Percentiles rank a stretch among this genome's conserved stretches.
phyloP scores from a whole-genome alignment of 768 basidiomycete genomes.

The Lyophyllum shimeji region DNA sequence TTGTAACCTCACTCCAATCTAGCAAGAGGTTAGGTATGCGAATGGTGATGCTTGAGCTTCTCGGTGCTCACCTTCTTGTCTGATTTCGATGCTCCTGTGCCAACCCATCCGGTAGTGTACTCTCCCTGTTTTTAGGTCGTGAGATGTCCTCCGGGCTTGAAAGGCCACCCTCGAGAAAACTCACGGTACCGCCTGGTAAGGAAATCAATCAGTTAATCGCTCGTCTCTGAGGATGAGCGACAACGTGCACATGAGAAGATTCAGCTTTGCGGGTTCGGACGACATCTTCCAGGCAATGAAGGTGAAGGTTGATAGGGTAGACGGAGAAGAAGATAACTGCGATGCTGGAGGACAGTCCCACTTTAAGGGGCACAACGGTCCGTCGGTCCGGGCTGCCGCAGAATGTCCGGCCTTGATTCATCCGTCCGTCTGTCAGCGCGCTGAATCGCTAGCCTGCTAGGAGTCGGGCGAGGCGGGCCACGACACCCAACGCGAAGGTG shows the following conservation, averaged over 20 bases:
- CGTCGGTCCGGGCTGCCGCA: conserved; percentile 11
- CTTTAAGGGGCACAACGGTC: conserved; percentile 9
- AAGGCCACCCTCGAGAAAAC: conserved; percentile 8
- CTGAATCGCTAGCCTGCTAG: too few relatives aligned
- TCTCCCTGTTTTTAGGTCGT: conserved; percentile 52
- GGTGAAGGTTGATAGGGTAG: too few relatives aligned
- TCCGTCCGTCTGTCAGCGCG: too few relatives aligned
- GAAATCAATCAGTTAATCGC: conserved; percentile 9
- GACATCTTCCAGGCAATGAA: conserved; percentile 40
- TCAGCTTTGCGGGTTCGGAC: conserved; percentile 48
- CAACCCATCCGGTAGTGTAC: conserved; percentile 95
- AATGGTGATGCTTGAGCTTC: neutral
- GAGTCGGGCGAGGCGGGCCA: too few relatives aligned
- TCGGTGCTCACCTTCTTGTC: conserved; percentile 77
- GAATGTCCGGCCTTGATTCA: neutral
- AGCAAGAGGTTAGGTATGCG: conserved; percentile 2
- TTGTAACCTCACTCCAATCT: conserved; percentile 66
- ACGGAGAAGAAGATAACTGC: neutral
- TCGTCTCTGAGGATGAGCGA: neutral
- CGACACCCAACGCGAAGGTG: too few relatives aligned
- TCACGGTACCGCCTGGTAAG: conserved; percentile 37
- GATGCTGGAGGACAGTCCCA: neutral
- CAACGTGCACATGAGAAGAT: conserved; percentile 75
- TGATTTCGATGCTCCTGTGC: conserved; percentile 87
- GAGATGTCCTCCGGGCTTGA: too few relatives aligned